Evolutionary conservation across 1,284 basidiomycete genomes (phyloP), one percentile per base, ranked within the genome.

Genomic region (Papiliotrema flavescens): DNA sequence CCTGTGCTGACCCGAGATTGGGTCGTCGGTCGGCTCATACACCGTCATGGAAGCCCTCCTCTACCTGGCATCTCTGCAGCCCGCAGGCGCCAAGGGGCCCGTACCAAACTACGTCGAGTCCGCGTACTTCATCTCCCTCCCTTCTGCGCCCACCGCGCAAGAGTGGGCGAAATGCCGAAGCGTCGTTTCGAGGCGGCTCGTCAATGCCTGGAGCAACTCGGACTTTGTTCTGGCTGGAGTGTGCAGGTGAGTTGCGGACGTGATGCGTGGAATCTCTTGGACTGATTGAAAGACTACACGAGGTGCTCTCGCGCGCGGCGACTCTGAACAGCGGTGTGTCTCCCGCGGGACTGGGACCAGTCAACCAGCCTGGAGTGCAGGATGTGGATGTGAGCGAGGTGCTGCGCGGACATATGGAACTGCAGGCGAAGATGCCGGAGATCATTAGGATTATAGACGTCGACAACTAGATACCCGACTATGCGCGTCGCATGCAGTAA

Each of bases 161-260:
- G 78, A 79, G 55, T 82, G 82, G 79, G 61, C 65, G 1, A 68
- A 69, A 20, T 76, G 74, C 17, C 65, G 81, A 4, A 59, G 65
- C 9, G 79, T 80, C 24, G 79, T 79, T 2, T 70, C 76, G 14
- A 61, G 81, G 32, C 63, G 80, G 22, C 57, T 84, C 8, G 79
- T 82, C 32, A 82, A 82, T 56, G 80, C 64, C 0, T 80, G 73
- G 60, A 76, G 71, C 19, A 69, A 67, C 23, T 70, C 73, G 11
- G 82, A 83, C 56, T 76, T 81, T 62, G 81, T 82, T 1, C 73
- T 82, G 24, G 79, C 79, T 0, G 75, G 79, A 17, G 79, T 81
- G 0, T 80, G 80, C 13, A 70, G 74, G 70, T 71, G 24, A 47
- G 65, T 63, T n/a, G n/a, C n/a, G n/a, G n/a, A n/a, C n/a, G n/a